A percentile compares a stretch with the other conserved stretches of the same genome.
phyloP scores from a whole-genome alignment of 2,329 filamentous ascomycete species.

The Xylariaceae sp. region DNA sequence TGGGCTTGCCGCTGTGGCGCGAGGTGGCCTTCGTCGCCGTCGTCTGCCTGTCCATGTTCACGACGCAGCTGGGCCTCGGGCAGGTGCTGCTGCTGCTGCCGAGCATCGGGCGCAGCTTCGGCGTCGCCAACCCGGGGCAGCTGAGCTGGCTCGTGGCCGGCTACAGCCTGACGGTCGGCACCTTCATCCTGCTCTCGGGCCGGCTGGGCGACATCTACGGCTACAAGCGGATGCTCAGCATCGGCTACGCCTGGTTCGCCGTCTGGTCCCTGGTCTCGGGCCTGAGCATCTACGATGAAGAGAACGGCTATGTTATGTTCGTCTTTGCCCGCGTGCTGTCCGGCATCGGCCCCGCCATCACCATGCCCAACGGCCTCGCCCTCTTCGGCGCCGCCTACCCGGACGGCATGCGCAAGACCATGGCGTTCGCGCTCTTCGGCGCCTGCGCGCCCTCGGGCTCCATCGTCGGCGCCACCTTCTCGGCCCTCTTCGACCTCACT shows the following conservation, averaged over 20 bases:
- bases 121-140: conserved; percentile 27
- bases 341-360: conserved; percentile 46
- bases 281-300: conserved; percentile 24
- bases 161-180: conserved; percentile 36
- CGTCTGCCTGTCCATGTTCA: conserved; percentile 14
- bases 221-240: conserved; percentile 35
- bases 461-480: conserved; percentile 22
- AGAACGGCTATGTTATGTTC: conserved; percentile 34
- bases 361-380: conserved; percentile 49
- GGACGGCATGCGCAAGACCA: conserved; percentile 25
- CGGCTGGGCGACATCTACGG: conserved; percentile 39
- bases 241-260: conserved; percentile 34
- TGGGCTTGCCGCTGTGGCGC: conserved; percentile 10
- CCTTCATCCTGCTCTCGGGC: conserved; percentile 39
- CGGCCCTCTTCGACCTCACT: conserved; percentile 18
- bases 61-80: no score
- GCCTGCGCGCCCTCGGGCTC: conserved; percentile 26
- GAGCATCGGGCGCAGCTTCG: conserved; percentile 36
- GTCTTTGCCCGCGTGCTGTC: conserved; percentile 41
- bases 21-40: conserved; percentile 14
- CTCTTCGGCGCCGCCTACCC: conserved; percentile 46
- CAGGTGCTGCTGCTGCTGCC: conserved; percentile 31
- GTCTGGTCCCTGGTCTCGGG: conserved; percentile 32
- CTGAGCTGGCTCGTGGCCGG: conserved; percentile 38
- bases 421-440: conserved; percentile 29